Conservation (phyloP, 371 early-diverging fungal genomes). For the Actinomortierella ambigua region DNA sequence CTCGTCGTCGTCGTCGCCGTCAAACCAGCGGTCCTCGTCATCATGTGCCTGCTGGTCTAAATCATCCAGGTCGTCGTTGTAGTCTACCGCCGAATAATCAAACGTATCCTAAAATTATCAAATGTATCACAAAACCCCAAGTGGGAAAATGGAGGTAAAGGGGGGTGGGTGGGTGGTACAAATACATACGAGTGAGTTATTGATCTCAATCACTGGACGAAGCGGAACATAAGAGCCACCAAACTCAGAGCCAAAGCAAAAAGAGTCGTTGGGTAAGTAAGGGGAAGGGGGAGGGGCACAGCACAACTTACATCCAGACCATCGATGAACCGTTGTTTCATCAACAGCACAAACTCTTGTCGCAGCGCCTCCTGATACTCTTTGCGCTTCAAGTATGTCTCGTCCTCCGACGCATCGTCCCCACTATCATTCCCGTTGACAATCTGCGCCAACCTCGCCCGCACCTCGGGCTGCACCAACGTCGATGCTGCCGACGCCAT, state of each 20-base stretch:
- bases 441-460: slow-evolving; percentile 19
- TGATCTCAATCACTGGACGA: not conserved
- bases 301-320: slow-evolving; percentile 15
- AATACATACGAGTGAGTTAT: too few relatives aligned
- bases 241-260: not conserved
- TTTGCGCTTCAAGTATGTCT: slow-evolving; percentile 36
- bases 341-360: slow-evolving; percentile 34
- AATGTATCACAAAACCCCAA: too few relatives aligned
- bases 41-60: slow-evolving; percentile 38
- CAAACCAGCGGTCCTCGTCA: slow-evolving; percentile 38
- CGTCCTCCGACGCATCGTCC: slow-evolving; percentile 11
- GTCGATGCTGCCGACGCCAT: slow-evolving; percentile 29
- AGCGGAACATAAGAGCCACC: not conserved
- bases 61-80: slow-evolving; percentile 43
- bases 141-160: too few relatives aligned
- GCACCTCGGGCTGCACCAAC: slow-evolving; percentile 30
- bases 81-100: slow-evolving; percentile 41
- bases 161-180: too few relatives aligned
- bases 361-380: slow-evolving; percentile 25
- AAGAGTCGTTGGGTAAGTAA: slow-evolving; percentile 14
- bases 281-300: not conserved
- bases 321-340: slow-evolving; percentile 40
- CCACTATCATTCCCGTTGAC: slow-evolving; percentile 21
- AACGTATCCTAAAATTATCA: slow-evolving; percentile 7
- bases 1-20: slow-evolving; percentile 12